phyloP scores from a whole-genome alignment of 345 rosid genomes.

The Aquilaria yunnanensis region DNA sequence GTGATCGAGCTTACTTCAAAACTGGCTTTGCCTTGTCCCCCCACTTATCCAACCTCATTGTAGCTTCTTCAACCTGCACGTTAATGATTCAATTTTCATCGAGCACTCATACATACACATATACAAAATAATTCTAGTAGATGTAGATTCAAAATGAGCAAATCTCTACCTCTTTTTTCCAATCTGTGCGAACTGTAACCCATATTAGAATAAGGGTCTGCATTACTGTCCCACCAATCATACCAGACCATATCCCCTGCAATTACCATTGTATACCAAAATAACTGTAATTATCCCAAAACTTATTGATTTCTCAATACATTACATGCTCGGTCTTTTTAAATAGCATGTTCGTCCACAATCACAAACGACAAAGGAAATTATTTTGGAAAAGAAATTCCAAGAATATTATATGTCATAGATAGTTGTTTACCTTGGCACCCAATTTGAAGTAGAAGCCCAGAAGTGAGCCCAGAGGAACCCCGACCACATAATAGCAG shows the following conservation, averaged over 20 bases:
- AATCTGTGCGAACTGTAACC: constrained; percentile 41
- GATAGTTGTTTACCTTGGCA: constrained; percentile 43
- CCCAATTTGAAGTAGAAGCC: constrained; percentile 60
- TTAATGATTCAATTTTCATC: not conserved
- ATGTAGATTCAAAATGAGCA: not conserved
- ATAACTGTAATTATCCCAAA: not conserved
- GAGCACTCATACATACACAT: not conserved
- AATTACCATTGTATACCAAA: not conserved
- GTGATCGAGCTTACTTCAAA: not conserved
- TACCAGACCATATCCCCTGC: constrained; percentile 74
- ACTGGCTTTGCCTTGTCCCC: constrained; percentile 14
- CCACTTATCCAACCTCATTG: constrained; percentile 29
- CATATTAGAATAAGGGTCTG: constrained; percentile 57
- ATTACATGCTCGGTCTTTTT: too few species aligned
- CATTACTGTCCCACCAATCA: constrained; percentile 56
- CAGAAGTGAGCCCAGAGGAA: constrained; percentile 53
- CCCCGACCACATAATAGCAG: constrained; percentile 60
- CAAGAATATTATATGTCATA: too few species aligned
- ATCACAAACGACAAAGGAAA: too few species aligned
- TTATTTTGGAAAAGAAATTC: not conserved
- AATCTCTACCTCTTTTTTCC: constrained; percentile 49
- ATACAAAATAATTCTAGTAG: not conserved
- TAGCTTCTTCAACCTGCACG: constrained; percentile 33
- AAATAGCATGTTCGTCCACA: too few species aligned
- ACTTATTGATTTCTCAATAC: not conserved